These are phyloP conservation scores for Blastobotrys ciferrii DNA, from an alignment of 1,139 yeast species.

Conservation along the genomic window DNA sequence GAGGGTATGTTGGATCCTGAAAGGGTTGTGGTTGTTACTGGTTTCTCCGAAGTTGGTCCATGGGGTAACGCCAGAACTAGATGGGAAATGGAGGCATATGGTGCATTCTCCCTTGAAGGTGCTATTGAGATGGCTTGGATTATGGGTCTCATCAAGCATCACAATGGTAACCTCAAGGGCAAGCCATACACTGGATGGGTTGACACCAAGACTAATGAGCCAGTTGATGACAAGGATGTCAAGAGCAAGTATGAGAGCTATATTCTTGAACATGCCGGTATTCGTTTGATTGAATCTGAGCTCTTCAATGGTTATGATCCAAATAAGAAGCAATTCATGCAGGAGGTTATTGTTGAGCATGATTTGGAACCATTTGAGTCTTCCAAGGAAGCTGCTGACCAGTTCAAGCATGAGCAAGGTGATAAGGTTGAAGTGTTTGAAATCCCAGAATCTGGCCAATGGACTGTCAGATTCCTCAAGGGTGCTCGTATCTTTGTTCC, in stretches of 20 bases:
- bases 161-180: conserved; percentile 90
- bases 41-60: conserved; percentile 98
- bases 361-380: conserved; percentile 95
- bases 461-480: conserved; percentile 82
- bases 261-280: conserved; percentile 91
- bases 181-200: conserved; percentile 91
- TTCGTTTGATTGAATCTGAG: conserved; percentile 94
- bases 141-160: conserved; percentile 95
- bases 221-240: conserved; percentile 92
- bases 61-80: conserved; percentile 99
- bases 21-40: conserved; percentile 88
- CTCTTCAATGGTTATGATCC: conserved; percentile 93
- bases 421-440: conserved; percentile 91
- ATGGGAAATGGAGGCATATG: conserved; percentile 98
- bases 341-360: conserved; percentile 94
- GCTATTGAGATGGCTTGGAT: conserved; percentile 99
- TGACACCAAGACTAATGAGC: conserved; percentile 87
- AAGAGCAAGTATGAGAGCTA: conserved; percentile 86
- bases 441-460: conserved; percentile 87
- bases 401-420: conserved; percentile 90
- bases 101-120: conserved; percentile 97
- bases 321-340: conserved; percentile 84
- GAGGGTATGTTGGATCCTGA: conserved; percentile 93
- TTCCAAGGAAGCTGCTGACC: conserved; percentile 92
- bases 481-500: conserved; percentile 92